Evolutionary conservation across 257 asterid genomes (phyloP).

Genomic region (Buddleja alternifolia): DNA sequence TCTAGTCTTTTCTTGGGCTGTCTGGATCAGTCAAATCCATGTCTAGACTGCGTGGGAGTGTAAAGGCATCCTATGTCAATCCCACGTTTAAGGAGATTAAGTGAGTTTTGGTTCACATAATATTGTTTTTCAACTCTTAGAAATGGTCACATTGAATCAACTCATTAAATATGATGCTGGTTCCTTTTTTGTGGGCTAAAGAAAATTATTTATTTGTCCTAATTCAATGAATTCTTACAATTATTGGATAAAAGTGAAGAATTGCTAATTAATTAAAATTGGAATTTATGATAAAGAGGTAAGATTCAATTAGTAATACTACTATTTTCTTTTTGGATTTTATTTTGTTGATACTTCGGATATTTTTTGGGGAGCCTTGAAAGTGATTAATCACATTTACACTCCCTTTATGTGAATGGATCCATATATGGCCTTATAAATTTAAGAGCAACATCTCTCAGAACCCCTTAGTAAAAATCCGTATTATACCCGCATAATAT

Average conservation of each 20-base stretch:
- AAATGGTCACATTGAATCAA: neutral
- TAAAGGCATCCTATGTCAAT: constrained; percentile 1
- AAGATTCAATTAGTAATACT: too few species aligned
- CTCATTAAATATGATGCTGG: neutral
- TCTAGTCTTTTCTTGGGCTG: neutral
- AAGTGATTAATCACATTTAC: too few species aligned
- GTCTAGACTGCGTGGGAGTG: too few species aligned
- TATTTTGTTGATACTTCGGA: too few species aligned
- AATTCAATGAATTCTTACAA: neutral
- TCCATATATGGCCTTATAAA: too few species aligned
- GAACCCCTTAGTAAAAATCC: too few species aligned
- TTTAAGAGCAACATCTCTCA: too few species aligned
- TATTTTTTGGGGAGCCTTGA: too few species aligned
- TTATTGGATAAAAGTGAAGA: neutral
- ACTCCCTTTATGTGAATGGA: too few species aligned
- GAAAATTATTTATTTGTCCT: constrained; percentile 27
- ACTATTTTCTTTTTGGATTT: neutral
- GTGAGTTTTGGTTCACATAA: constrained; percentile 2
- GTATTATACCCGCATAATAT: too few species aligned
- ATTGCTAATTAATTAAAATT: too few species aligned
- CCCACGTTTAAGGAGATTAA: neutral
- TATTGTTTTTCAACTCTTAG: neutral
- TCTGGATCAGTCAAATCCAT: neutral
- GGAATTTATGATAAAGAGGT: too few species aligned
- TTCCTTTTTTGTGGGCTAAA: constrained; percentile 29